Evolutionary conservation across 2,329 filamentous ascomycete genomes (phyloP).

Genomic region (Tolypocladium amazonense): DNA sequence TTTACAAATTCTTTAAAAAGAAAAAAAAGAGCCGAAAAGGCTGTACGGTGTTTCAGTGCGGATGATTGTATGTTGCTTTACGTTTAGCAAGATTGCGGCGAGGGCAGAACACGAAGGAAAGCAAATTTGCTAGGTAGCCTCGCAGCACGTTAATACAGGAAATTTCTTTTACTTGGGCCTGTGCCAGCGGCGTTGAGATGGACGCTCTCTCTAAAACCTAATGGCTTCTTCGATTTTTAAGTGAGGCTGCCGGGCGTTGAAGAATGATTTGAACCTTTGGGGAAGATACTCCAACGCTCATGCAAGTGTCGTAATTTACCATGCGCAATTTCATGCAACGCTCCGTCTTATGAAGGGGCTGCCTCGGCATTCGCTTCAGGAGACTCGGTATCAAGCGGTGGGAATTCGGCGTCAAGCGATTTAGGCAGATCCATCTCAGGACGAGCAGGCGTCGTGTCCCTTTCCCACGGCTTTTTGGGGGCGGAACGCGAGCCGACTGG

Average conservation of each 20-base stretch:
- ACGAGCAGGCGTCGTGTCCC: slow-evolving; percentile 21
- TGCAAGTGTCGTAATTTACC: background rate
- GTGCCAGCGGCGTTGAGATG: background rate
- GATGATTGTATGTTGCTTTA: slow-evolving; percentile 7
- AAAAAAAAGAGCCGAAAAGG: background rate
- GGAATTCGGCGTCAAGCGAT: slow-evolving; percentile 23
- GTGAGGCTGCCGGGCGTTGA: background rate
- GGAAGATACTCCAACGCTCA: background rate
- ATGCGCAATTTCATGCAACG: background rate
- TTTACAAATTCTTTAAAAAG: slow-evolving; percentile 1
- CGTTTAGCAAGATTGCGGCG: background rate
- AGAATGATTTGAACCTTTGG: background rate
- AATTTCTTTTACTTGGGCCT: background rate
- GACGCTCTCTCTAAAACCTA: background rate
- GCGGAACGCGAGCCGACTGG: slow-evolving; percentile 36
- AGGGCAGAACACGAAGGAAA: slow-evolving; percentile 2
- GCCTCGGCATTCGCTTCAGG: background rate
- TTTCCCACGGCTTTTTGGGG: slow-evolving; percentile 70
- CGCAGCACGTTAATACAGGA: slow-evolving; percentile 6
- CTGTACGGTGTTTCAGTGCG: background rate
- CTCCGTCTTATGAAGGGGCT: background rate
- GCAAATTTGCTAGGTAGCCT: slow-evolving; percentile 6
- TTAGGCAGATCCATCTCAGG: slow-evolving; percentile 11
- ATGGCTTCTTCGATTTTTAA: background rate
- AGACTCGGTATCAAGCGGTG: slow-evolving; percentile 22